A percentile compares a stretch with the other conserved stretches of the same genome.
phyloP scores from a whole-genome alignment of 2,329 filamentous ascomycete species.

The Fusarium devonianum region DNA sequence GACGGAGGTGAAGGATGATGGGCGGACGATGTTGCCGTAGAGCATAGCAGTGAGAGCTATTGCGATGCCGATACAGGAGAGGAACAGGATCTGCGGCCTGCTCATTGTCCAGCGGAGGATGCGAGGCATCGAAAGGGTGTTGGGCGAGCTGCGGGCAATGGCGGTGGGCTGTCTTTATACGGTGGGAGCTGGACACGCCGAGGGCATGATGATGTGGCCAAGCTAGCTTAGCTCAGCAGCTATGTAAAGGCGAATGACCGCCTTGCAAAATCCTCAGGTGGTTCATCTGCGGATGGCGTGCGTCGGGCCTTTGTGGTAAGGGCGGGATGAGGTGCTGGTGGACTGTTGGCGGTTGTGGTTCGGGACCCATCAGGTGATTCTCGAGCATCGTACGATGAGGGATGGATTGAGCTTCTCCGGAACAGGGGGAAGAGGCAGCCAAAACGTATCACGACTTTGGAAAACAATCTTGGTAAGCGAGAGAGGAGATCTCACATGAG shows the following conservation, averaged over 20 bases:
- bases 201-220: conserved; percentile 1
- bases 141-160: conserved; percentile 23
- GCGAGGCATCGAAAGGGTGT: conserved; percentile 36
- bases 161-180: conserved; percentile 36
- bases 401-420: conserved; percentile 22
- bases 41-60: conserved; percentile 43
- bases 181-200: conserved; percentile 12
- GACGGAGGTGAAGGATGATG: conserved; percentile 30
- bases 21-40: conserved; percentile 37
- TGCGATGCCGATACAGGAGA: conserved; percentile 40
- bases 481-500: not conserved
- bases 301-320: too few species aligned
- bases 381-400: conserved; percentile 27
- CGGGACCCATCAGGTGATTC: conserved; percentile 31
- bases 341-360: conserved; percentile 30
- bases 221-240: conserved; percentile 11
- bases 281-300: conserved; percentile 2
- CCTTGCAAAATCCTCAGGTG: not conserved
- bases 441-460: not conserved
- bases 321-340: conserved; percentile 26
- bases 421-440: not conserved
- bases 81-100: conserved; percentile 39
- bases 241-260: not conserved
- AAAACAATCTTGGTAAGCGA: not conserved
- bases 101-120: conserved; percentile 42